Evolutionary conservation across 805 yeast genomes (phyloP).

Genomic region (Lipomyces anomalus): DNA sequence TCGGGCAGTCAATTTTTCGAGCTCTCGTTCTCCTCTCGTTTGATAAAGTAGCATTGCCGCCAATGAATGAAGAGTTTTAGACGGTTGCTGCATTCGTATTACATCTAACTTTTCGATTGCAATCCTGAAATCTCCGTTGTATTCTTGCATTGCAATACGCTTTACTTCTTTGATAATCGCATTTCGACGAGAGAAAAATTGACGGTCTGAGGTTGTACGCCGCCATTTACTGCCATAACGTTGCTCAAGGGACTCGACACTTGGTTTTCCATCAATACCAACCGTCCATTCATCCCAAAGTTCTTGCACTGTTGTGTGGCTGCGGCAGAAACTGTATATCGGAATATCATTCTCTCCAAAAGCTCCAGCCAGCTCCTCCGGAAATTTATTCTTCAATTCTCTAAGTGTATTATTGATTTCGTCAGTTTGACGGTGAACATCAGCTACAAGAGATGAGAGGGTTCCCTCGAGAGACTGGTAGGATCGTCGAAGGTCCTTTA

Average conservation of each 20-base stretch:
- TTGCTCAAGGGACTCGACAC: neutral
- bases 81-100: neutral
- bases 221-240: conserved; percentile 1
- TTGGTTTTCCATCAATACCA: neutral
- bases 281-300: conserved; percentile 1
- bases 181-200: conserved; percentile 1
- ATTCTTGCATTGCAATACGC: neutral
- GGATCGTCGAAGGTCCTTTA: neutral
- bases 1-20: neutral
- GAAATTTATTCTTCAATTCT: neutral
- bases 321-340: neutral
- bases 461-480: neutral
- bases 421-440: neutral
- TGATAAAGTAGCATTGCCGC: neutral
- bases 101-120: neutral
- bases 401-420: neutral
- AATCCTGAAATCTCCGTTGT: neutral
- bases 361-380: neutral
- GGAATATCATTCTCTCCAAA: neutral
- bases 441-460: neutral
- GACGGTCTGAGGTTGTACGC: neutral
- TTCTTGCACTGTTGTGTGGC: neutral
- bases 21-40: neutral
- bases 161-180: conserved; percentile 2
- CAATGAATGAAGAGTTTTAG: neutral